Evolutionary conservation across 1,284 basidiomycete species (phyloP).

Genomic region (Boletus mariae): DNA sequence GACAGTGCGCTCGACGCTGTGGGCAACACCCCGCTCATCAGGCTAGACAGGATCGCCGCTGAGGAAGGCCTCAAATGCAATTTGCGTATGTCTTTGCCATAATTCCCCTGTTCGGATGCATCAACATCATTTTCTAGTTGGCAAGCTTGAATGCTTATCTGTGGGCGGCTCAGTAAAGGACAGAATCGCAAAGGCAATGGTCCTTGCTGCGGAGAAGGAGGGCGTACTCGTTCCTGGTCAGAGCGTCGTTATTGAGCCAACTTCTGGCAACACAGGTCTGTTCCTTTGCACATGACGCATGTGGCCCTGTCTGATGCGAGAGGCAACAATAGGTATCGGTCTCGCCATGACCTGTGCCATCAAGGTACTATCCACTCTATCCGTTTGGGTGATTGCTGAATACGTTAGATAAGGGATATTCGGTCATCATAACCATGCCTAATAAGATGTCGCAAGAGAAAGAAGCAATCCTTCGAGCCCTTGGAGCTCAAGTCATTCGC

Average conservation of each 20-base stretch:
- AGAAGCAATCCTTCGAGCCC: conserved; percentile 84
- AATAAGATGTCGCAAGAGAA: conserved; percentile 98
- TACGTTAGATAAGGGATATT: conserved; percentile 84
- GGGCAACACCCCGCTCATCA: conserved; percentile 88
- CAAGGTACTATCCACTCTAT: conserved; percentile 54
- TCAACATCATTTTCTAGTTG: conserved; percentile 52
- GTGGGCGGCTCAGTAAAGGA: conserved; percentile 96
- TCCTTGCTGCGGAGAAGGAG: conserved; percentile 85
- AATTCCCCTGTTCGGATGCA: neutral
- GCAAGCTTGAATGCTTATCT: conserved; percentile 88
- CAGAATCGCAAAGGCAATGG: conserved; percentile 96
- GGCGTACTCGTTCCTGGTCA: conserved; percentile 85
- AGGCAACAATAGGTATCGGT: conserved; percentile 66
- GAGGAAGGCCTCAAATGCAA: conserved; percentile 85
- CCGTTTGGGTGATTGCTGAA: conserved; percentile 53
- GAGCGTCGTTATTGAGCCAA: conserved; percentile 92
- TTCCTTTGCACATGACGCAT: conserved; percentile 4
- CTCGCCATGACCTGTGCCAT: conserved; percentile 89
- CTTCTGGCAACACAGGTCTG: conserved; percentile 91
- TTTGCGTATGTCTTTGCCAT: conserved; percentile 55
- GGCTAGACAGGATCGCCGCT: conserved; percentile 77
- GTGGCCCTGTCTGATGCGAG: neutral
- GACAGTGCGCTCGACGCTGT: conserved; percentile 81
- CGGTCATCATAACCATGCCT: conserved; percentile 91
- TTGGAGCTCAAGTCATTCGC: conserved; percentile 92